Percentiles rank a stretch among this genome's conserved stretches.
These are phyloP conservation scores for Juglanconis sp. DNA, from an alignment of 2,329 filamentous ascomycete genomes.

Conservation along the genomic window DNA sequence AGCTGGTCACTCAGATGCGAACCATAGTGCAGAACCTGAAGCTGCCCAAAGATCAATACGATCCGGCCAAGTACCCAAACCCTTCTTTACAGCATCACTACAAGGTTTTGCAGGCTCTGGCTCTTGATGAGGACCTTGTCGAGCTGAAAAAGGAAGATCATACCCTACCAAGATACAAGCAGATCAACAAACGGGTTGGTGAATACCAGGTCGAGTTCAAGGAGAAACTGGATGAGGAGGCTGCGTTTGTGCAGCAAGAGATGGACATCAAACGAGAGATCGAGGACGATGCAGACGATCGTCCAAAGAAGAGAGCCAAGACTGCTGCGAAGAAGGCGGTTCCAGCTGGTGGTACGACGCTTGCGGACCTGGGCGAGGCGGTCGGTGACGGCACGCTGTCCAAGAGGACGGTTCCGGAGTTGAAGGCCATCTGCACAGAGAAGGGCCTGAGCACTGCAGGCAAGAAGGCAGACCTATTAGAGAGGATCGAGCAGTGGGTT, in stretches of 20 bases:
- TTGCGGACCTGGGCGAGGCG: slow-evolving; percentile 44
- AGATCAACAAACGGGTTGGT: slow-evolving; percentile 86
- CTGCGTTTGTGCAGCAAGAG: slow-evolving; percentile 32
- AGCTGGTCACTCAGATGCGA: slow-evolving; percentile 78
- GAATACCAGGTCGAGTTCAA: slow-evolving; percentile 77
- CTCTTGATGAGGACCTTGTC: slow-evolving; percentile 86
- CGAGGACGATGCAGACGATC: slow-evolving; percentile 37
- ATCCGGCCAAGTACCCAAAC: slow-evolving; percentile 86
- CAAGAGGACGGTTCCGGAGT: slow-evolving; percentile 53
- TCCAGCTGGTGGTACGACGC: slow-evolving; percentile 34
- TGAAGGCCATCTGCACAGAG: slow-evolving; percentile 46
- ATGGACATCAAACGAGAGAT: slow-evolving; percentile 51
- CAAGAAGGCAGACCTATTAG: slow-evolving; percentile 52
- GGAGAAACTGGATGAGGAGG: slow-evolving; percentile 59
- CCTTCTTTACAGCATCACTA: slow-evolving; percentile 96
- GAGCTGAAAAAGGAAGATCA: slow-evolving; percentile 66
- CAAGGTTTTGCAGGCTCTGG: slow-evolving; percentile 84
- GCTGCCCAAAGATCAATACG: slow-evolving; percentile 79
- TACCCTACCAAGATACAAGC: slow-evolving; percentile 78
- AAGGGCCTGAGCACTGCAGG: slow-evolving; percentile 49
- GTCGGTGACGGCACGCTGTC: slow-evolving; percentile 43
- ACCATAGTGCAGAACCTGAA: slow-evolving; percentile 80
- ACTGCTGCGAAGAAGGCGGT: slow-evolving; percentile 24
- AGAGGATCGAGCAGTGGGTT: slow-evolving; percentile 55
- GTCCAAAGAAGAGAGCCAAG: slow-evolving; percentile 46